Base-by-base conservation (phyloP, 2,329 filamentous ascomycete species). In the Fusarium burgessii region DNA sequence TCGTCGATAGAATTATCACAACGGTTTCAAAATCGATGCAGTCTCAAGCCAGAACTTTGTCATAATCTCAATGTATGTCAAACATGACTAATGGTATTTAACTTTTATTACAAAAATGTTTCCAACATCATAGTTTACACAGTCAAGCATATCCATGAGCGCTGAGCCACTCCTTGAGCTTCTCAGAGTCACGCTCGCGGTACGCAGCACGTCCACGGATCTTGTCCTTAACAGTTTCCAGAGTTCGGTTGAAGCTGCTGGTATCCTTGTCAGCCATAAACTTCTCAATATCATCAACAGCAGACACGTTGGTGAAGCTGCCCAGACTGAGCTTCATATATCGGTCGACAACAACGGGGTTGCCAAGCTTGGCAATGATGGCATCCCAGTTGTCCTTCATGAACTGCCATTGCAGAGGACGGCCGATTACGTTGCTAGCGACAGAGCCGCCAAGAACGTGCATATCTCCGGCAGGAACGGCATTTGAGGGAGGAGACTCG, bases 211-310 rank as follows among this genome's bases (percentile, higher is more conserved):
- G 91, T 14, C 92, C 93, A 43, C 91, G 89, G 72, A 98, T 93
- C 69, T 91, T 94, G 79, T 98, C 96, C 79, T 91, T 91, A 69
- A 95, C 91, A 72, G 97, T 93, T 72, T 92, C 91, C 55, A 99
- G 83, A 7, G 93, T 95, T 59, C 96, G 91, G 79, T 97, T 93
- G 81, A 95, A 98, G 51, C 91, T 92, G 76, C 90, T 90, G 20
- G 92, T 95, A 77, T 98, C 93, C 85, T 95, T 97, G 76, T 88
- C 88, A 75, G 88, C 86, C 85, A 98, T 99, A 86, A 99, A 99
- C 5, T 83, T 80, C 52, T 91, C 86, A 76, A 99, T 96, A 58
- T 98, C 94, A 71, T 90, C 86, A 68, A 93, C 88, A 18, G 89
- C 86, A 69, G 88, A 87, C 17, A 85, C 82, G 74, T 94, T 91